Conservation (phyloP, 345 rosid species). For the Aquilaria yunnanensis region DNA sequence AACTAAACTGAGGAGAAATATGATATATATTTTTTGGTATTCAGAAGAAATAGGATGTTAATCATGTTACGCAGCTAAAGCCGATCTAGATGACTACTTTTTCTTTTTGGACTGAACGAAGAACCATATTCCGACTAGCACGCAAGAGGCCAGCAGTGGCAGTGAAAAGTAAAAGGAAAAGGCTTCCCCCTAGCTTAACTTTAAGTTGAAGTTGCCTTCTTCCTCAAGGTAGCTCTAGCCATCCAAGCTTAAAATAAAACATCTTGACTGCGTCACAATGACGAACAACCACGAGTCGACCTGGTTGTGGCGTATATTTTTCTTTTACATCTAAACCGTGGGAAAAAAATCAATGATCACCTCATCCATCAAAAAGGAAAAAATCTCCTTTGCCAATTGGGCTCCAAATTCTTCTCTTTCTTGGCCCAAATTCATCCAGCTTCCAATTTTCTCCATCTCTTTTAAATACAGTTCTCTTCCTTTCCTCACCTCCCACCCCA, state of each 20-base stretch:
- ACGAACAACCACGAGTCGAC: conserved; percentile 11
- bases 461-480: conserved; percentile 40
- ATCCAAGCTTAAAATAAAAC: background rate
- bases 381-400: conserved; percentile 41
- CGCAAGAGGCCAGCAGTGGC: no score
- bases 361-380: conserved; percentile 49
- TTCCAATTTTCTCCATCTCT: conserved; percentile 40
- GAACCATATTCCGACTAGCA: no score
- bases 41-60: no score
- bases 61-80: no score
- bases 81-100: no score
- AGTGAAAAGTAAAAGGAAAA: no score
- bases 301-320: background rate
- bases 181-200: no score
- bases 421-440: conserved; percentile 28
- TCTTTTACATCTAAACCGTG: background rate
- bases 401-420: conserved; percentile 29
- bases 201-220: background rate
- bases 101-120: no score
- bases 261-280: conserved; percentile 7
- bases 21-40: no score
- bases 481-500: conserved; percentile 54
- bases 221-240: conserved; percentile 18
- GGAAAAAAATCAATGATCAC: conserved; percentile 25
- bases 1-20: no score